A percentile compares a stretch with the other conserved stretches of the same genome.
These are phyloP conservation scores for Neonectria faginata DNA, from an alignment of 2,329 filamentous ascomycete genomes.

Conservation along the genomic window DNA sequence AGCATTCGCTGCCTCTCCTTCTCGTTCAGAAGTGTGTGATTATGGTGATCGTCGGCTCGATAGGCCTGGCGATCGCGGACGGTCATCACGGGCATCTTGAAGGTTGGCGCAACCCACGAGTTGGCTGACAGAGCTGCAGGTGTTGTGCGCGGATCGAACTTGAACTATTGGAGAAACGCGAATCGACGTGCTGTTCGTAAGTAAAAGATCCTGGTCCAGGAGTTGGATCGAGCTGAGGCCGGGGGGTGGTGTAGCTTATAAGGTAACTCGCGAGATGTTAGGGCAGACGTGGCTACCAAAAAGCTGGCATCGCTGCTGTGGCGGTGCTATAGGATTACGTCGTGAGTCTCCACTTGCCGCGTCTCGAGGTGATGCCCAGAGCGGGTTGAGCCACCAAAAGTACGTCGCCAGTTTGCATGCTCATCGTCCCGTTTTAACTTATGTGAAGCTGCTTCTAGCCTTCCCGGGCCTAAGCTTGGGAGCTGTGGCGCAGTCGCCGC, in stretches of 20 bases:
- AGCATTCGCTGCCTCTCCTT: constrained; percentile 54
- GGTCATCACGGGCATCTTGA: constrained; percentile 51
- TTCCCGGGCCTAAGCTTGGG: constrained; percentile 20
- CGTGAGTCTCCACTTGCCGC: constrained; percentile 41
- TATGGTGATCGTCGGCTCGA: constrained; percentile 52
- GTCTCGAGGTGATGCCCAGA: constrained; percentile 4
- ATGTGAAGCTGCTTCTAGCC: constrained; percentile 21
- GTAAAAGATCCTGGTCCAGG: constrained; percentile 14
- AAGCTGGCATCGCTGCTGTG: constrained; percentile 38
- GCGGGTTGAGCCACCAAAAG: constrained; percentile 25
- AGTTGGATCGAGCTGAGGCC: constrained; percentile 27
- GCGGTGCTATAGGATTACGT: constrained; percentile 45
- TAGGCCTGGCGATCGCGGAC: constrained; percentile 54
- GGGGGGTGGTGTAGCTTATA: constrained; percentile 40
- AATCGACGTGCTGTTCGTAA: background rate
- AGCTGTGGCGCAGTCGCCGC: constrained; percentile 41
- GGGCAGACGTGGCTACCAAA: constrained; percentile 42
- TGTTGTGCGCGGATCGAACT: background rate
- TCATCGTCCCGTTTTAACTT: constrained; percentile 6
- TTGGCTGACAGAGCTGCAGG: constrained; percentile 37
- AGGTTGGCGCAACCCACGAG: constrained; percentile 44
- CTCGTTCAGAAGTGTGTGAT: constrained; percentile 51
- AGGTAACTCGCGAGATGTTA: constrained; percentile 34
- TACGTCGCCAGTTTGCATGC: constrained; percentile 1
- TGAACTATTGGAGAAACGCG: background rate